phyloP scores from a whole-genome alignment of 768 basidiomycete species.

The Stropharia rugosoannulata region DNA sequence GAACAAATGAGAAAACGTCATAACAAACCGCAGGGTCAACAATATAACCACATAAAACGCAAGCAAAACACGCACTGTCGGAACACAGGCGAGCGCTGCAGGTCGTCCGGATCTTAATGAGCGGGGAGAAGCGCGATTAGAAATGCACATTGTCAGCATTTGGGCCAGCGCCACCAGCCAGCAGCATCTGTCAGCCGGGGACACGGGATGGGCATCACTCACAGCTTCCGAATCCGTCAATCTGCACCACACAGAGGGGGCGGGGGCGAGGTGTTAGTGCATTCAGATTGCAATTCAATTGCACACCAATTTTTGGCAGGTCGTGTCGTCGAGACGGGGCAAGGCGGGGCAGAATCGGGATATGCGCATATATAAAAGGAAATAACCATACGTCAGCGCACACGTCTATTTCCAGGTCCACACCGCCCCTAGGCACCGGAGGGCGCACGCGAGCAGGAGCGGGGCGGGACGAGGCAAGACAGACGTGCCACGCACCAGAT shows the following conservation, averaged over 20 bases:
- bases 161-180: no score
- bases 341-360: no score
- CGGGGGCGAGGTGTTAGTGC: no score
- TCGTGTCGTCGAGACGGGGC: not conserved
- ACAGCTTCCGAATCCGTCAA: slow-evolving; percentile 86
- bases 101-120: slow-evolving; percentile 71
- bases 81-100: slow-evolving; percentile 75
- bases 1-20: not conserved
- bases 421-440: not conserved
- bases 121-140: not conserved
- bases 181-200: no score
- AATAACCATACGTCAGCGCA: not conserved
- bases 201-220: slow-evolving; percentile 25
- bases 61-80: slow-evolving; percentile 43
- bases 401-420: not conserved
- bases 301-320: not conserved
- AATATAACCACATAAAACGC: not conserved
- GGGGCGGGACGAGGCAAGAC: not conserved
- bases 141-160: not conserved
- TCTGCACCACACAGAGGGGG: slow-evolving; percentile 30
- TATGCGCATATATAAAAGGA: no score
- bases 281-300: no score
- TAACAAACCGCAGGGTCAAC: not conserved
- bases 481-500: slow-evolving; percentile 37
- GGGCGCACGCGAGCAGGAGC: not conserved